phyloP scores from a whole-genome alignment of 2,329 filamentous ascomycete species.

The Aspergillus texensis region DNA sequence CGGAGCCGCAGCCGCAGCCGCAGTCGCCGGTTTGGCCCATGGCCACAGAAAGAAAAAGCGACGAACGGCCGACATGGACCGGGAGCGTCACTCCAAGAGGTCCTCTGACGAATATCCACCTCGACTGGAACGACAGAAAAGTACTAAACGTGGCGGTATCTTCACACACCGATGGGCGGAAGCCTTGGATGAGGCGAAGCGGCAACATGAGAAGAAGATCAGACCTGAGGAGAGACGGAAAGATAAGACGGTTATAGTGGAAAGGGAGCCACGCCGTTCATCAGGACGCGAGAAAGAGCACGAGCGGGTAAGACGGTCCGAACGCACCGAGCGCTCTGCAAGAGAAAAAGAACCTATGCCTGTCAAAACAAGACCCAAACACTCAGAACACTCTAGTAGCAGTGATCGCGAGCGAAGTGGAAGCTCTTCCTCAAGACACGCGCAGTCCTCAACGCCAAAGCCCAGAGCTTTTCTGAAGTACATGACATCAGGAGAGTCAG shows the following conservation, averaged over 20 bases:
- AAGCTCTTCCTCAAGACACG: conserved; percentile 33
- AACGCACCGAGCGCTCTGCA: conserved; percentile 18
- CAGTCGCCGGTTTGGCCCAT: conserved; percentile 16
- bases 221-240: conserved; percentile 24
- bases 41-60: conserved; percentile 35
- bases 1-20: conserved; percentile 18
- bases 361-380: conserved; percentile 20
- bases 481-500: conserved; percentile 44
- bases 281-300: conserved; percentile 13
- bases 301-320: conserved; percentile 18
- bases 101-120: conserved; percentile 37
- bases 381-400: conserved; percentile 30
- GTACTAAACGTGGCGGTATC: conserved; percentile 28
- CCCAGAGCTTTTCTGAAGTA: conserved; percentile 38
- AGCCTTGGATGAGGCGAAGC: conserved; percentile 39
- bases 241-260: conserved; percentile 22
- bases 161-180: conserved; percentile 38
- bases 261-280: conserved; percentile 13
- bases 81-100: conserved; percentile 40
- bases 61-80: conserved; percentile 31
- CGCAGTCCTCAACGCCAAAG: conserved; percentile 22
- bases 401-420: conserved; percentile 25
- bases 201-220: conserved; percentile 38
- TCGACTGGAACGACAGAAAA: conserved; percentile 34
- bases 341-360: conserved; percentile 20